These are phyloP conservation scores for Elongisporangium anandrum DNA, from an alignment of 352 stramenopile species.

Conservation along the genomic window DNA sequence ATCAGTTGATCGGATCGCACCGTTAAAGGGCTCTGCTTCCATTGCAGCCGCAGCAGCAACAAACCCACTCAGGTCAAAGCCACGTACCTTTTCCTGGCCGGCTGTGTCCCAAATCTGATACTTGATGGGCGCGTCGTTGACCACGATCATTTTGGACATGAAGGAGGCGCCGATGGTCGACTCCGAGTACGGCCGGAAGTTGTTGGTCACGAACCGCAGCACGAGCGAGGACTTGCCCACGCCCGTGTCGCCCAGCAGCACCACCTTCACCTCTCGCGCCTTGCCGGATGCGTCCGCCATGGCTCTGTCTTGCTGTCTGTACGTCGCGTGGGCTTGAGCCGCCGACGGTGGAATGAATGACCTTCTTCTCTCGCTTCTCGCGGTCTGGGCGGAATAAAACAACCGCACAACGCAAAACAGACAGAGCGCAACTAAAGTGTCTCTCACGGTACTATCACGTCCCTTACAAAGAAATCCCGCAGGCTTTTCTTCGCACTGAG, in stretches of 20 bases:
- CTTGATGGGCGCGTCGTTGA: conserved; percentile 91
- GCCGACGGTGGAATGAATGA: conserved; percentile 5
- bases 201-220: conserved; percentile 95
- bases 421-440: no score
- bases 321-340: conserved; percentile 4
- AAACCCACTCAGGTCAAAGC: conserved; percentile 2
- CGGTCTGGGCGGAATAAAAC: no score
- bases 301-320: neutral
- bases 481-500: no score
- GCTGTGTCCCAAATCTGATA: conserved; percentile 99
- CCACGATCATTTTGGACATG: conserved; percentile 95
- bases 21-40: no score
- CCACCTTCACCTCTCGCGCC: conserved; percentile 87
- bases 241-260: conserved; percentile 90
- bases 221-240: conserved; percentile 97
- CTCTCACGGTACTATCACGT: no score
- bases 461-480: no score
- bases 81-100: conserved; percentile 90
- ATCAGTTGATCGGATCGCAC: conserved; percentile 1
- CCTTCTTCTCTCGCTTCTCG: no score
- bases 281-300: conserved; percentile 69
- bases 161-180: conserved; percentile 97
- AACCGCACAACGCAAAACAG: no score
- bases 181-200: conserved; percentile 95
- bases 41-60: no score